Base-by-base conservation (phyloP, 805 yeast genomes). In the Metschnikowia baotianmanensis region DNA sequence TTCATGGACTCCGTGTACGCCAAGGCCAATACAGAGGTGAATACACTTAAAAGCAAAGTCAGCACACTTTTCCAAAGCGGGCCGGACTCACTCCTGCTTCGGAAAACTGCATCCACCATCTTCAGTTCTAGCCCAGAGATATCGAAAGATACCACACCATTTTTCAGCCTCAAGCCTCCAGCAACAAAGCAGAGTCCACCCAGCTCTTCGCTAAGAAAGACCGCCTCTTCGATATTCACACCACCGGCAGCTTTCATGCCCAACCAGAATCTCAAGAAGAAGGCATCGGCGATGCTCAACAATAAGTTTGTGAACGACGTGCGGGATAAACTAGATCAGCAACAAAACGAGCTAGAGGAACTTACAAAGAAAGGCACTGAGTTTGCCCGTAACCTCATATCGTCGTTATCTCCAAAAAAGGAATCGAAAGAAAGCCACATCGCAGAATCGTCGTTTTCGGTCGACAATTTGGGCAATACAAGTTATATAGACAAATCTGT, bases 321-420 rank as follows among this genome's bases (percentile, higher is more conserved):
- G 27, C 43, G 45, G 25, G 48, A 34, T 7, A 46, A 47, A 22
- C 33, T 55, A 11, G 57, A 51, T 31, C 45, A 48, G 36, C 58
- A 54, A 36, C 54, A 51, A 26, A 34, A 40, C 11, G 61, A 57
- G 28, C 33, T 58, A 18, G 62, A 59, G 23, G 55, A 49, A 10
- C 41, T 62, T 22, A 46, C 63, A 8, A 43, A 50, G 13, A 59
- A 54, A 36, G 60, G 66, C 15, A 47, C 58, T 4, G 53, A 50
- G 15, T 48, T 62, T 20, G 62, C 64, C 36, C 56, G 48, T 19
- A 58, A 48, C 6, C 47, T 63, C 17, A 38, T 58, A 9, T 46
- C 47, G 2, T 57, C 53, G 12, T 47, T 63, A 18, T 56, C 65
- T 6, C 62, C 63, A 2, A 59, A 53, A 33, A 57, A 55, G 33